Evolutionary conservation across 345 rosid species (phyloP), one percentile per base, ranked within the genome.

Genomic region (Pugionium cornutum): DNA sequence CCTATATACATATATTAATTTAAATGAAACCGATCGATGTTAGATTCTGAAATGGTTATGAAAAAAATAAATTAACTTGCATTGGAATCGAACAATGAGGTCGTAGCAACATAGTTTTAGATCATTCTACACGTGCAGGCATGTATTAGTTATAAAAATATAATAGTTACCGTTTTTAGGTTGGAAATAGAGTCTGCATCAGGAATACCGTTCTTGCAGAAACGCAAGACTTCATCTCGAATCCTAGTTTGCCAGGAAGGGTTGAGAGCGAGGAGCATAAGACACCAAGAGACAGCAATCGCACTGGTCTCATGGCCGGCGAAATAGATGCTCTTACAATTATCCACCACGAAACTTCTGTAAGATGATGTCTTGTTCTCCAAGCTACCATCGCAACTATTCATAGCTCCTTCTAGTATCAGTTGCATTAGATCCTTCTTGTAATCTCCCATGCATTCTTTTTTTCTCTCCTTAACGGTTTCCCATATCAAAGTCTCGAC

Each of bases 301-400:
- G 92, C 95, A 11, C 85, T 88, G 1, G 95, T 71, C 60, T 86
- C 97, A 48, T 86, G 85, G n/a, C 95, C 95, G 0, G 95, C 90
- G 3, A 90, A 88, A 78, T 88, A 90, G 41, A 90, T 83, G 74
- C 79, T 85, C 73, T 90, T 90, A 80, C 97, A 88, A 58, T 90
- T 90, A 50, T 90, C 97, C 30, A 90, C 87, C 1, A 90, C 81
- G 58, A 88, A 88, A 10, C 69, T 58, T 78, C 73, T 85, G 4
- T 84, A 76, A 7, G 89, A 76, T 33, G 65, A 81, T 67, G 69
- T 59, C 46, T 74, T 81, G 27, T 66, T 72, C 31, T 9, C 69
- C 53, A 74, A 69, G 47, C 66, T 79, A 62, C 50, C 66, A 18
- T 51, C 74, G 2, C 50, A 41, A 54, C 58, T 60, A 66, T 64